Conservation (phyloP, 768 basidiomycete genomes). For the Kondoa malvinella region DNA sequence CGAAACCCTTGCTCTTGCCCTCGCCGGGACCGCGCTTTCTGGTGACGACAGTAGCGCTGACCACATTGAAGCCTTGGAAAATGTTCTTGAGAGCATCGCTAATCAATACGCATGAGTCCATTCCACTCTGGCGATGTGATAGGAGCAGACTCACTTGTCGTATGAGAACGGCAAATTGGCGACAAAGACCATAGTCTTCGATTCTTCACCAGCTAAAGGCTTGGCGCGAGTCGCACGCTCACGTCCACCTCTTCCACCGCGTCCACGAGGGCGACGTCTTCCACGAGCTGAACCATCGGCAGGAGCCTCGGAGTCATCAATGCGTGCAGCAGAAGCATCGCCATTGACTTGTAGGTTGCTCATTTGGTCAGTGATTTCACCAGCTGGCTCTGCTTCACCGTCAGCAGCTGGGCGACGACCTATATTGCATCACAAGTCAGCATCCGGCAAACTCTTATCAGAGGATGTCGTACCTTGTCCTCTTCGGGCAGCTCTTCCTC, state of each 20-base stretch:
- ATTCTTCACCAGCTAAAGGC: constrained; percentile 60
- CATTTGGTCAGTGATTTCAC: neutral
- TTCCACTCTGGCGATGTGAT: constrained; percentile 22
- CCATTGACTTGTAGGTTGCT: neutral
- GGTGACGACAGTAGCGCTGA: constrained; percentile 75
- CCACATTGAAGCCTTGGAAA: constrained; percentile 69
- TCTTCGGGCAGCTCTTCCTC: neutral
- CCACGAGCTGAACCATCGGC: constrained; percentile 2
- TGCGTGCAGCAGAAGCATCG: constrained; percentile 14
- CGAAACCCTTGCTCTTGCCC: constrained; percentile 79
- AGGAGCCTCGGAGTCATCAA: neutral
- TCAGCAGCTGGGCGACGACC: constrained; percentile 22
- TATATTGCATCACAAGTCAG: constrained; percentile 15
- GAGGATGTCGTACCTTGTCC: no score
- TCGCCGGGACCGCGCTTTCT: constrained; percentile 65
- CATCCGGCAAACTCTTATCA: no score
- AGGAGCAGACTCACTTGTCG: constrained; percentile 1
- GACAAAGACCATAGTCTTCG: constrained; percentile 65
- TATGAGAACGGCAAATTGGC: constrained; percentile 86
- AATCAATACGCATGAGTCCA: constrained; percentile 34
- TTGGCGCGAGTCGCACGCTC: constrained; percentile 48
- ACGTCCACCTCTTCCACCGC: constrained; percentile 24
- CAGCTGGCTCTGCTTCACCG: constrained; percentile 43
- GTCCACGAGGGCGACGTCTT: constrained; percentile 8
- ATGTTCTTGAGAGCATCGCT: constrained; percentile 61